phyloP scores from a whole-genome alignment of 257 asterid genomes.

The Capsicum baccatum region DNA sequence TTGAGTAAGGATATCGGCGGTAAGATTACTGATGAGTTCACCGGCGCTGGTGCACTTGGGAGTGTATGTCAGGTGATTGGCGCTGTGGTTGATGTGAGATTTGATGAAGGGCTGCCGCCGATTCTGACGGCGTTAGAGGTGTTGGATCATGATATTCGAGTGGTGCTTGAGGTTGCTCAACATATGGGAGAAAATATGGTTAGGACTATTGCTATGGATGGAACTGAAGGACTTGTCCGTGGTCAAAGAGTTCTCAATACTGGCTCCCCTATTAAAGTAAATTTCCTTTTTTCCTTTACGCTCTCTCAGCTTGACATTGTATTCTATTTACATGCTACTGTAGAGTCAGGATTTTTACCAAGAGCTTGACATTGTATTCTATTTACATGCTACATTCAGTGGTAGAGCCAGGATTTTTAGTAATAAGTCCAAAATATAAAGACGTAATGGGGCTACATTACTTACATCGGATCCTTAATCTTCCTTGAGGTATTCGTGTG shows the following conservation, averaged over 20 bases:
- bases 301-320: neutral
- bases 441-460: neutral
- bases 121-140: conserved; percentile 72
- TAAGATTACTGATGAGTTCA: conserved; percentile 73
- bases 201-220: conserved; percentile 94
- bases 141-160: conserved; percentile 80
- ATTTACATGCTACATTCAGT: neutral
- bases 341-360: fast-evolving
- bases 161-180: conserved; percentile 89
- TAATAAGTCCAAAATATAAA: neutral
- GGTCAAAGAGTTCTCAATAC: conserved; percentile 90
- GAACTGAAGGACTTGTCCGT: conserved; percentile 88
- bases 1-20: conserved; percentile 45
- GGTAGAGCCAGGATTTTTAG: neutral
- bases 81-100: conserved; percentile 53
- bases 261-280: conserved; percentile 78
- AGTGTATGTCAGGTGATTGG: conserved; percentile 88
- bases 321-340: neutral
- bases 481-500: neutral
- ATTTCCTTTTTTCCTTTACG: neutral
- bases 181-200: conserved; percentile 90
- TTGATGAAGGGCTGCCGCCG: conserved; percentile 21
- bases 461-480: neutral
- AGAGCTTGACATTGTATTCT: neutral
- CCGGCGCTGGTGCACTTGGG: conserved; percentile 80